A percentile compares a stretch with the other conserved stretches of the same genome.
phyloP scores from a whole-genome alignment of 2,329 filamentous ascomycete species.

The Aspergillus calidoustus region DNA sequence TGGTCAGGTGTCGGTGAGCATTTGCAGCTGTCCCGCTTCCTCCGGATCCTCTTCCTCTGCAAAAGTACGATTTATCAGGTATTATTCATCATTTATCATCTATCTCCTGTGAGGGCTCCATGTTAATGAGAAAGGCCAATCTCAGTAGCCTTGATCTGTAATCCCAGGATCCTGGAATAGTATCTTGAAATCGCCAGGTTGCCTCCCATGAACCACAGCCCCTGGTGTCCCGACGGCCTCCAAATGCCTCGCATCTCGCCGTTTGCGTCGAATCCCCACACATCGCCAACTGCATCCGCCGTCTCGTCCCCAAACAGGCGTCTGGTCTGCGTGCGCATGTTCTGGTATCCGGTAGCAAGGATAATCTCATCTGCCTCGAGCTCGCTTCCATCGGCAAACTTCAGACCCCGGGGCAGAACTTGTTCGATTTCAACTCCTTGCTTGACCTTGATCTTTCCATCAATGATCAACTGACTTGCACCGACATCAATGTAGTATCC shows the following conservation, averaged over 20 bases:
- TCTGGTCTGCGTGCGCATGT: constrained; percentile 68
- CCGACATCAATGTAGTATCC: constrained; percentile 75
- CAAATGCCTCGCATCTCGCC: constrained; percentile 64
- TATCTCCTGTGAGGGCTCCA: neutral
- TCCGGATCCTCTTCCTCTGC: too few relatives aligned
- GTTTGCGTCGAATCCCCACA: constrained; percentile 66
- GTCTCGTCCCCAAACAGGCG: constrained; percentile 67
- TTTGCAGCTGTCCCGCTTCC: too few relatives aligned
- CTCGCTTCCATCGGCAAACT: constrained; percentile 61
- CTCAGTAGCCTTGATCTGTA: constrained; percentile 55
- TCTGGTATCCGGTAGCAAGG: constrained; percentile 64
- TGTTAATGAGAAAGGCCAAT: constrained; percentile 5
- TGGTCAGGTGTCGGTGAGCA: too few relatives aligned
- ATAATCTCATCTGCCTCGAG: constrained; percentile 68
- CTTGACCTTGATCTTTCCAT: constrained; percentile 69
- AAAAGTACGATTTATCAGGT: too few relatives aligned
- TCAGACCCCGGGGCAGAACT: constrained; percentile 55
- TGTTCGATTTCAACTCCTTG: constrained; percentile 62
- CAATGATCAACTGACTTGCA: constrained; percentile 63
- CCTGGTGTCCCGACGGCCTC: constrained; percentile 65
- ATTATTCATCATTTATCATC: too few relatives aligned
- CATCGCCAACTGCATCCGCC: constrained; percentile 61
- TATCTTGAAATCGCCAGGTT: constrained; percentile 67
- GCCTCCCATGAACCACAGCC: constrained; percentile 70
- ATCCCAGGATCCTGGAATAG: constrained; percentile 58